These are phyloP conservation scores for Alopecurus myosuroides DNA, from an alignment of 176 grass and related monocot genomes.

Conservation along the genomic window DNA sequence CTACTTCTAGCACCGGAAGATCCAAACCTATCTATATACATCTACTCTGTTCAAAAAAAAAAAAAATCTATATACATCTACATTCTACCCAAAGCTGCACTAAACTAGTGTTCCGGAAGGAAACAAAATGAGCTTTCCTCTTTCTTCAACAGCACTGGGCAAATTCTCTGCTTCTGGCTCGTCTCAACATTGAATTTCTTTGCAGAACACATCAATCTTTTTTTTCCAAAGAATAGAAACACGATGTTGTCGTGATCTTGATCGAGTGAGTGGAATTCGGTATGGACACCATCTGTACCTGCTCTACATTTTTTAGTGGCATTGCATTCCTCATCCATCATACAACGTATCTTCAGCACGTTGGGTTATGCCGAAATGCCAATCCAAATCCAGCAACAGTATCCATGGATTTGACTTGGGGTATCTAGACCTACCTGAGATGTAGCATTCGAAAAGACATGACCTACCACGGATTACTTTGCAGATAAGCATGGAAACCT, in stretches of 20 bases:
- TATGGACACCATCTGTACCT: neutral
- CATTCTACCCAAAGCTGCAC: neutral
- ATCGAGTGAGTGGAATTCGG: neutral
- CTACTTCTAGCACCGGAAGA: neutral
- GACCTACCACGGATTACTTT: neutral
- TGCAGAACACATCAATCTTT: neutral
- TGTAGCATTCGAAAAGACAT: neutral
- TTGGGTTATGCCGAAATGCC: neutral
- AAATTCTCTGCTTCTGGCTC: neutral
- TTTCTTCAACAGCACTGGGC: neutral
- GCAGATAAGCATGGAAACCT: neutral
- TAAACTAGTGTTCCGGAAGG: neutral
- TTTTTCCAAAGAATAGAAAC: neutral
- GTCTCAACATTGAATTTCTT: neutral
- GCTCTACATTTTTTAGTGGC: neutral
- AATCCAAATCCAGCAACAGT: slow-evolving; percentile 9
- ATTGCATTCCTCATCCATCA: neutral
- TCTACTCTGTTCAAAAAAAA: no score
- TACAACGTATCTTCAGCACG: neutral
- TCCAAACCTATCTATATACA: neutral
- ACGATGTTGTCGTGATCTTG: neutral
- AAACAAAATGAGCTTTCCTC: neutral
- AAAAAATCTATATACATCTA: neutral
- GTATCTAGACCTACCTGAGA: neutral
- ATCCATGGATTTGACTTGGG: neutral